Evolutionary conservation across 2,329 filamentous ascomycete genomes (phyloP).

Genomic region (Colletotrichum trifolii): DNA sequence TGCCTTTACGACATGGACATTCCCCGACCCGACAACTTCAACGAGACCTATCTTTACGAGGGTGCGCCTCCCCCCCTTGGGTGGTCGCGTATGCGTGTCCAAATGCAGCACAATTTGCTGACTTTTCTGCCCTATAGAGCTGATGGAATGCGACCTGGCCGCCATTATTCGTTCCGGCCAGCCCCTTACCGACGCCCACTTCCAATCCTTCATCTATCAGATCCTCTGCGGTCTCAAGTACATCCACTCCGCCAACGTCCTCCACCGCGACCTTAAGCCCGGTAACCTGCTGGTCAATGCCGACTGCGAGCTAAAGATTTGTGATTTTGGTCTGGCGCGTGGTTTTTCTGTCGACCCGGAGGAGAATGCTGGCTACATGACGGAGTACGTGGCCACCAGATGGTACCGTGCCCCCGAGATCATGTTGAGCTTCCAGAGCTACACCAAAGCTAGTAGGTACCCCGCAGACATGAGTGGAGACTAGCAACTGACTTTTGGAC

Average conservation of each 20-base stretch:
- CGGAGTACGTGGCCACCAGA: slow-evolving; percentile 96
- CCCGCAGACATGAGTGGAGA: too few species aligned
- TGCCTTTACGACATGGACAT: slow-evolving; percentile 99
- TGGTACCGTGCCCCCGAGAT: slow-evolving; percentile 98
- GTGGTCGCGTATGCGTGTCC: slow-evolving; percentile 3
- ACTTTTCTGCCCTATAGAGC: slow-evolving; percentile 67
- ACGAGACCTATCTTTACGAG: slow-evolving; percentile 98
- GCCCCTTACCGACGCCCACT: slow-evolving; percentile 96
- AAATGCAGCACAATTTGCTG: slow-evolving; percentile 11
- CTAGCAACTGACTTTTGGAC: neutral
- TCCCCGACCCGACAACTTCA: slow-evolving; percentile 95
- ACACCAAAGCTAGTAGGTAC: slow-evolving; percentile 98
- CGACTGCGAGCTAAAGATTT: slow-evolving; percentile 99
- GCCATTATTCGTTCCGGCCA: slow-evolving; percentile 98
- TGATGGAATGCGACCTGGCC: slow-evolving; percentile 99
- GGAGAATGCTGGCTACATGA: slow-evolving; percentile 99
- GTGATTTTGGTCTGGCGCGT: slow-evolving; percentile 95
- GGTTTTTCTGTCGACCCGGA: slow-evolving; percentile 97
- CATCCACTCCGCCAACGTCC: slow-evolving; percentile 97
- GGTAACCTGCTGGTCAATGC: slow-evolving; percentile 98
- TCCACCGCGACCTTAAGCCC: slow-evolving; percentile 96
- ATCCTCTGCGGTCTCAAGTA: slow-evolving; percentile 99
- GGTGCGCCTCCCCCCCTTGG: slow-evolving; percentile 64
- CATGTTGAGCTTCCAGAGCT: slow-evolving; percentile 99
- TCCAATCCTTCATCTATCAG: slow-evolving; percentile 99